Evolutionary conservation across 495 filamentous ascomycete genomes (phyloP).

Genomic region (Xylaria nigripes): DNA sequence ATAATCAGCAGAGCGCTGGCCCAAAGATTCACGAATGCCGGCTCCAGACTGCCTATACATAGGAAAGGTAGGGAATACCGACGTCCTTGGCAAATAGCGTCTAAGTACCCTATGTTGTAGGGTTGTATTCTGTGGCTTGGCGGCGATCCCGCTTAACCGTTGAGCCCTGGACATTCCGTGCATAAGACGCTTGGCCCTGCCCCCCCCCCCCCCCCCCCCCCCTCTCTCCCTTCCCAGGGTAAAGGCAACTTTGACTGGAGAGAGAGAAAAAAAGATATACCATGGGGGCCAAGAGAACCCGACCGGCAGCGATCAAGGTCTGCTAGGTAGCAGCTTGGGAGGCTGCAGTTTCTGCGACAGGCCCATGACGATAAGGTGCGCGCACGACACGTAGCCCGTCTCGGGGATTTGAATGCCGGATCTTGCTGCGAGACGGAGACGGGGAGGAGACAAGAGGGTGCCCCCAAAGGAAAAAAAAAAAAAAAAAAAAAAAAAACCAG

Average conservation of each 20-base stretch:
- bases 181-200: conserved; percentile 11
- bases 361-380: conserved; percentile 13
- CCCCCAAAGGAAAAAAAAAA: no score
- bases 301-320: conserved; percentile 12
- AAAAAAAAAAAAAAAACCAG: no score
- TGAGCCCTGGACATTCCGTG: conserved; percentile 17
- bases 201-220: no score
- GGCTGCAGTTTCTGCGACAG: conserved; percentile 15
- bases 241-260: no score
- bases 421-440: conserved; percentile 1
- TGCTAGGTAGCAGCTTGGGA: conserved; percentile 11
- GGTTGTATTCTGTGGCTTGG: conserved; percentile 20
- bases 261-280: background rate
- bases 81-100: background rate
- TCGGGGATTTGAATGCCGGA: conserved; percentile 1
- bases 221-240: no score
- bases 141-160: conserved; percentile 20
- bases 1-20: background rate
- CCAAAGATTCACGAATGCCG: background rate
- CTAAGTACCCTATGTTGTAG: conserved; percentile 1
- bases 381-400: conserved; percentile 13
- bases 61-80: background rate
- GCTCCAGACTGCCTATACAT: background rate
- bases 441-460: background rate
- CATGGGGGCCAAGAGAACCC: conserved; percentile 5